Percentiles rank a stretch among this genome's conserved stretches.
phyloP scores from a whole-genome alignment of 306 rosid species.

The Trifolium repens region DNA sequence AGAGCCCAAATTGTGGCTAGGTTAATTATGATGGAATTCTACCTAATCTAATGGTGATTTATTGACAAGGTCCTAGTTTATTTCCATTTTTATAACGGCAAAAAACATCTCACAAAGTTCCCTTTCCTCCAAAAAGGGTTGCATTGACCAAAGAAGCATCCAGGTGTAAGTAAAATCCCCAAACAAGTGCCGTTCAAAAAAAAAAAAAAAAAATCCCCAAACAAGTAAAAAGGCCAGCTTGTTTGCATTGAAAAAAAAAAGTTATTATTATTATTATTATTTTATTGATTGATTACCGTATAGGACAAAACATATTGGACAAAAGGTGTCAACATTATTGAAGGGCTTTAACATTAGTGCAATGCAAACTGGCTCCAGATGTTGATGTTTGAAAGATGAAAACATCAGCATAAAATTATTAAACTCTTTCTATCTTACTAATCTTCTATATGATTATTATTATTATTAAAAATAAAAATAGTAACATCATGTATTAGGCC shows the following conservation, averaged over 20 bases:
- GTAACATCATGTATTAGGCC: slow-evolving; percentile 27
- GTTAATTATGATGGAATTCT: too few species aligned
- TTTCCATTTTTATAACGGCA: not conserved
- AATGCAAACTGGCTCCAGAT: slow-evolving; percentile 47
- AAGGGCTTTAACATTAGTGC: slow-evolving; percentile 41
- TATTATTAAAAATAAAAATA: not conserved
- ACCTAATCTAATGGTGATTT: too few species aligned
- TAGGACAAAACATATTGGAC: slow-evolving; percentile 45
- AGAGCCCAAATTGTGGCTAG: too few species aligned
- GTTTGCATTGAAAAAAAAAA: not conserved
- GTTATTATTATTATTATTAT: too few species aligned
- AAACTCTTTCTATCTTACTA: slow-evolving; percentile 17
- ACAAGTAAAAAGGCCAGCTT: slow-evolving; percentile 35
- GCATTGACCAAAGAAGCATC: slow-evolving; percentile 42
- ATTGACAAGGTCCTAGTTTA: not conserved
- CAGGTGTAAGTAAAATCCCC: slow-evolving; percentile 29
- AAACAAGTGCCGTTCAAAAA: too few species aligned
- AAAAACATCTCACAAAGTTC: slow-evolving; percentile 25
- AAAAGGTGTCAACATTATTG: slow-evolving; percentile 46
- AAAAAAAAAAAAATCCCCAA: slow-evolving; percentile 33
- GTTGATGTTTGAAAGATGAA: slow-evolving; percentile 44
- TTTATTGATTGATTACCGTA: slow-evolving; percentile 18
- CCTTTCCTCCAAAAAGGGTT: slow-evolving; percentile 1
- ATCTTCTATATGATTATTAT: slow-evolving; percentile 6
- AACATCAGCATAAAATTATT: slow-evolving; percentile 12